phyloP scores from a whole-genome alignment of 225 moss, liverwort and hornwort species.

The Asterella californica region DNA sequence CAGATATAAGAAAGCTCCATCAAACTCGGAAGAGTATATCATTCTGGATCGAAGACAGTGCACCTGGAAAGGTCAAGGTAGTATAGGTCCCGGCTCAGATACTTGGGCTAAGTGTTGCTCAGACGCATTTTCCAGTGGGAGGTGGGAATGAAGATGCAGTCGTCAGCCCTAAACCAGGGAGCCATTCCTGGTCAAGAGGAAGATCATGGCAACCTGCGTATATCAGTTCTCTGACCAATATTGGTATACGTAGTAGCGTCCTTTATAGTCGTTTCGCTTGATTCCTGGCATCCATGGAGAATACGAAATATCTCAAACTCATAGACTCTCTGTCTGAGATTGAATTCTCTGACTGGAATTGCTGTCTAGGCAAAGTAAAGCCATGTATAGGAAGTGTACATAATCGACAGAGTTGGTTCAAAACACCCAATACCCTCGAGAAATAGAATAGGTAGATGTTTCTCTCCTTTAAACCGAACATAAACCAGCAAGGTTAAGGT shows the following conservation, averaged over 20 bases:
- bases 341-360: neutral
- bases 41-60: slow-evolving; percentile 11
- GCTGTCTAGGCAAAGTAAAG: neutral
- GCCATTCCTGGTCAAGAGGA: neutral
- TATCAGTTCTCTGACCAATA: neutral
- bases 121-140: neutral
- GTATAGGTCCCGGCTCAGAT: neutral
- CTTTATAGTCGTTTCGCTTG: neutral
- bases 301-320: neutral
- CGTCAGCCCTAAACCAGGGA: neutral
- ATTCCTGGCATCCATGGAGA: neutral
- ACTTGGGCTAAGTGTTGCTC: neutral
- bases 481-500: neutral
- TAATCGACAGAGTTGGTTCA: neutral
- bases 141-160: neutral
- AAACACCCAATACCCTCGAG: neutral
- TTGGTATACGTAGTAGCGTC: neutral
- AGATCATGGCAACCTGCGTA: neutral
- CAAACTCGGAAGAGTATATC: slow-evolving; percentile 23
- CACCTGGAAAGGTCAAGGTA: slow-evolving; percentile 1
- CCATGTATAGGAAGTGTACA: neutral
- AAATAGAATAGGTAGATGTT: neutral
- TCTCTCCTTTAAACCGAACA: neutral
- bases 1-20: slow-evolving; percentile 10
- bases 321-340: neutral